Evolutionary conservation across 805 yeast species (phyloP), one percentile per base, ranked within the genome.

Genomic region (Metschnikowia corniflorae): DNA sequence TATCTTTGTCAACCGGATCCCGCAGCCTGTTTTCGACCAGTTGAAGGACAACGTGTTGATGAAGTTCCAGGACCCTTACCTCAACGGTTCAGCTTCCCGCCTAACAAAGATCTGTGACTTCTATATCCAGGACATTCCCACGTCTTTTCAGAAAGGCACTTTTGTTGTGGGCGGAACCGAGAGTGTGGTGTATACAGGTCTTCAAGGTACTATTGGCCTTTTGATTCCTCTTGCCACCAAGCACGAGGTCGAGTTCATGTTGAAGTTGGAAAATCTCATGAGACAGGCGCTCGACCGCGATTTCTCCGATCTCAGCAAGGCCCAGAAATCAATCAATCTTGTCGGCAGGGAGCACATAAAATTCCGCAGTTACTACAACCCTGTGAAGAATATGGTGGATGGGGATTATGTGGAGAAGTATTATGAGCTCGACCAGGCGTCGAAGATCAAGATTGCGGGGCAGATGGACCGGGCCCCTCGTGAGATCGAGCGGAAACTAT

Each of bases 341-440:
- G 67, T 80, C 3, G 91, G 82, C 0, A 69, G 93, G 39, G 83
- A 82, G 44, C 85, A 80, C 39, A 41, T 75, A 44, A 73, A 73
- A 39, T 89, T 71, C 55, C 63, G 97, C 37, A 73, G 97, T 35
- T 83, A 82, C 52, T 87, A 86, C 55, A 78, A 77, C n/a, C 96
- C 97, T 0, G 75, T 72, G 2, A 81, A 79, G 44, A 73, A 77
- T 33, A 79, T 84, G 2, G 71, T 93, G 26, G 97, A 93, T 60
- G 98, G 98, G 7, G 97, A 93, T 54, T 64, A 86, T 12, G 66
- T 91, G 31, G 96, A 87, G 50, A 55, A 60, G 27, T 85, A 66
- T 50, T 59, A 53, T 31, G 51, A 56, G 7, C 54, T 75, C 15
- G 50, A 53, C 10, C 54, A 57, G 1, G 48, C 61, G 1, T 52